phyloP scores from a whole-genome alignment of 768 basidiomycete species.

The Lepiota venenata region DNA sequence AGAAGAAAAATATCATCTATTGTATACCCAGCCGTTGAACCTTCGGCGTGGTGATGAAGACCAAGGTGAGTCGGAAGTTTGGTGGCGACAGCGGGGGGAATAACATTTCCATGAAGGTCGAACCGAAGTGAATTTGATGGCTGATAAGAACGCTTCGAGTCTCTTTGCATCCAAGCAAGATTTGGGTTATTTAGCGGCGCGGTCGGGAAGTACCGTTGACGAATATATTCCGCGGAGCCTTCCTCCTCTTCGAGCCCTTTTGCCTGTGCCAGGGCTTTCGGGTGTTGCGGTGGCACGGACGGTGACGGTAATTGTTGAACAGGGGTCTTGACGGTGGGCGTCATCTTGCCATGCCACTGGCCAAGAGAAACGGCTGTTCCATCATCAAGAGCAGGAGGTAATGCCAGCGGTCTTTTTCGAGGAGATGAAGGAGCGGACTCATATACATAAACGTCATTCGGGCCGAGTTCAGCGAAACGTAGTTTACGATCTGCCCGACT shows the following conservation, averaged over 20 bases:
- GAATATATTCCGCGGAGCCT: slow-evolving; percentile 82
- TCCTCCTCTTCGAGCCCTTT: slow-evolving; percentile 40
- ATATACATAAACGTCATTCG: slow-evolving; percentile 78
- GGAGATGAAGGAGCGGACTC: slow-evolving; percentile 81
- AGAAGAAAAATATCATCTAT: slow-evolving; percentile 82
- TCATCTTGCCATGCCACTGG: slow-evolving; percentile 28
- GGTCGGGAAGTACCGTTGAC: slow-evolving; percentile 77
- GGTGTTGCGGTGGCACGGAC: not conserved
- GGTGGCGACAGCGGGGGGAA: slow-evolving; percentile 50
- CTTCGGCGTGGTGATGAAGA: slow-evolving; percentile 87
- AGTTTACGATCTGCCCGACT: slow-evolving; percentile 55
- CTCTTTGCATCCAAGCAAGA: slow-evolving; percentile 72
- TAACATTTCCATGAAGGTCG: slow-evolving; percentile 69
- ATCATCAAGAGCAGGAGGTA: slow-evolving; percentile 46
- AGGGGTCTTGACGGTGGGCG: not conserved
- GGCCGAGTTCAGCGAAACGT: slow-evolving; percentile 73
- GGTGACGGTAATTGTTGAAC: not conserved
- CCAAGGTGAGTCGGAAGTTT: slow-evolving; percentile 81
- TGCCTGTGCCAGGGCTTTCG: not conserved
- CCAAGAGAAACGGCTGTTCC: slow-evolving; percentile 39
- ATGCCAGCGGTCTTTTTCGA: slow-evolving; percentile 52
- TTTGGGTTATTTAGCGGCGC: slow-evolving; percentile 66
- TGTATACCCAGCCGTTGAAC: slow-evolving; percentile 81
- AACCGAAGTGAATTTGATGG: slow-evolving; percentile 56
- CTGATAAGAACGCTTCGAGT: slow-evolving; percentile 22